These are phyloP conservation scores for Davidsoniella neocaledoniae DNA, from an alignment of 2,329 filamentous ascomycete species.

Conservation along the genomic window DNA sequence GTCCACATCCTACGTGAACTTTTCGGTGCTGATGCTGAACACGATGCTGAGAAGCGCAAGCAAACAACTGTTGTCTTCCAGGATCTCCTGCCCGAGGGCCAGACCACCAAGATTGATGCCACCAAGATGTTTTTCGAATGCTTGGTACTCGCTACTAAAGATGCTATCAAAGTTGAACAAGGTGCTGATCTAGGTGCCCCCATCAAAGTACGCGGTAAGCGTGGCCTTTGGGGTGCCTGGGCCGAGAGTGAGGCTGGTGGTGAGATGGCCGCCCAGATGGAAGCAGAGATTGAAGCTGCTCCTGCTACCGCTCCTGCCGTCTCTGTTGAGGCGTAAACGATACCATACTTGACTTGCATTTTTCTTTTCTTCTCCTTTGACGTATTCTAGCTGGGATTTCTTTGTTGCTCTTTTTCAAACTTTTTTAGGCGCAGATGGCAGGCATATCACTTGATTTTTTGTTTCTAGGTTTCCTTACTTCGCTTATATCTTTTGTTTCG, in stretches of 20 bases:
- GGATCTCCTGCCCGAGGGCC: constrained; percentile 67
- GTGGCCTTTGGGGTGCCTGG: constrained; percentile 94
- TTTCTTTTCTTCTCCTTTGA: constrained; percentile 1
- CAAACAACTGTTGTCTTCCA: constrained; percentile 74
- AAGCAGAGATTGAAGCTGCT: constrained; percentile 20
- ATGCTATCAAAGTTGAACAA: constrained; percentile 94
- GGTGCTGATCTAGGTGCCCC: constrained; percentile 56
- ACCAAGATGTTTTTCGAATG: constrained; percentile 99
- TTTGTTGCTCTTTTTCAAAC: not conserved
- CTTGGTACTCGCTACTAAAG: constrained; percentile 88
- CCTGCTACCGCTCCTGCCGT: constrained; percentile 6
- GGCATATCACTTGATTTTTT: too few relatives aligned
- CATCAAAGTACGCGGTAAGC: constrained; percentile 75
- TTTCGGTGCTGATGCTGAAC: constrained; percentile 58
- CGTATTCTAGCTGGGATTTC: not conserved
- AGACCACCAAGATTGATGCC: constrained; percentile 72
- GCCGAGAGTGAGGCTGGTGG: constrained; percentile 60
- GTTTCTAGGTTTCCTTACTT: not conserved
- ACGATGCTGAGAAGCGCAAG: constrained; percentile 54
- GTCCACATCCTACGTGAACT: constrained; percentile 85
- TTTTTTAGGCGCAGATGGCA: too few relatives aligned
- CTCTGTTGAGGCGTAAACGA: constrained; percentile 12
- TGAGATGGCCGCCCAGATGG: constrained; percentile 37
- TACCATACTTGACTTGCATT: not conserved
- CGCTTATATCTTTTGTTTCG: not conserved